phyloP scores from a whole-genome alignment of 495 filamentous ascomycete species.

The Talaromyces stipitatus region DNA sequence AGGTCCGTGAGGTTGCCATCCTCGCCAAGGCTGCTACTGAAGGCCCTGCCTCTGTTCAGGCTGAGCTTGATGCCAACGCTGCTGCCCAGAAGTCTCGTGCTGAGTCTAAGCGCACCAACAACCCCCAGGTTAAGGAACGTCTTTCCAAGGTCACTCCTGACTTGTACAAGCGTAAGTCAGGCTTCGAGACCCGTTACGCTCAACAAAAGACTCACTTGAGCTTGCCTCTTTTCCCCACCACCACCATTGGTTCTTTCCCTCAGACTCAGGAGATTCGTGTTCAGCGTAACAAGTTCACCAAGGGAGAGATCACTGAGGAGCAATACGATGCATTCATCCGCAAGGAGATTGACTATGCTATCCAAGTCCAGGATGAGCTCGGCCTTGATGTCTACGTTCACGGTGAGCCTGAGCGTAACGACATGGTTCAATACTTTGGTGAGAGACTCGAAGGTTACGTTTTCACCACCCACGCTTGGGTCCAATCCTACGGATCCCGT shows the following conservation, averaged over 20 bases:
- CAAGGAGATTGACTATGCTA: slow-evolving; percentile 87
- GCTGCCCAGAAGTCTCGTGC: slow-evolving; percentile 83
- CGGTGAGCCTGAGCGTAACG: slow-evolving; percentile 98
- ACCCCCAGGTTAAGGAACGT: slow-evolving; percentile 90
- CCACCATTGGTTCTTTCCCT: slow-evolving; percentile 98
- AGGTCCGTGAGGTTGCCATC: slow-evolving; percentile 80
- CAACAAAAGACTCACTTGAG: slow-evolving; percentile 81
- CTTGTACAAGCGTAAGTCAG: slow-evolving; percentile 86
- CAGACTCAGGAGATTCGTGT: slow-evolving; percentile 98
- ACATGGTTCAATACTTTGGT: slow-evolving; percentile 99
- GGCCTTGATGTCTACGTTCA: slow-evolving; percentile 94
- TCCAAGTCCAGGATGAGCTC: slow-evolving; percentile 97
- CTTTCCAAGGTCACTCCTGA: slow-evolving; percentile 76
- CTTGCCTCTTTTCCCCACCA: slow-evolving; percentile 95
- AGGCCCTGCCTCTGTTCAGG: slow-evolving; percentile 75
- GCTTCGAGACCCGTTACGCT: slow-evolving; percentile 73
- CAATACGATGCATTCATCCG: slow-evolving; percentile 98
- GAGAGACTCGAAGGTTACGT: slow-evolving; percentile 92
- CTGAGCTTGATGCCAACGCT: slow-evolving; percentile 87
- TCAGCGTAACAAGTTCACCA: slow-evolving; percentile 94
- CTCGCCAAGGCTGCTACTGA: slow-evolving; percentile 95
- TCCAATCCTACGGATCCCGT: slow-evolving; percentile 95
- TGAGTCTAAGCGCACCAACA: slow-evolving; percentile 88
- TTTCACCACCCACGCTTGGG: slow-evolving; percentile 98
- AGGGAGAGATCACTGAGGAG: slow-evolving; percentile 84